A percentile compares a stretch with the other conserved stretches of the same genome.
These are phyloP conservation scores for Biscogniauxia sp. DNA, from an alignment of 2,329 filamentous ascomycete species.

Conservation along the genomic window DNA sequence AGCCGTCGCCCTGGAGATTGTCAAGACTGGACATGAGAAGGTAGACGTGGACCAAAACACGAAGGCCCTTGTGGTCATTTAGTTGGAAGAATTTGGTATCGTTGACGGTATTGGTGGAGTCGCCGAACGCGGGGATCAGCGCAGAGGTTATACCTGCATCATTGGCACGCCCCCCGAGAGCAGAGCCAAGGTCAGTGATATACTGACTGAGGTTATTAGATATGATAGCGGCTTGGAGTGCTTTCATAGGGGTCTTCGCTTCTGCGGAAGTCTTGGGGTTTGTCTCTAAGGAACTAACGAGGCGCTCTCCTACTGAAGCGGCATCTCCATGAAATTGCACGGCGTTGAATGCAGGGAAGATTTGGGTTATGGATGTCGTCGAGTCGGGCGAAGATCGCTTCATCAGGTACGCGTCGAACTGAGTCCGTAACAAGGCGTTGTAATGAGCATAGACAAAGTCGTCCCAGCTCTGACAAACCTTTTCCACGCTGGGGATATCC, in stretches of 20 bases:
- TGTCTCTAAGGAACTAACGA: constrained; percentile 61
- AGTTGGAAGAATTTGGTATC: constrained; percentile 51
- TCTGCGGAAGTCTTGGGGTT: constrained; percentile 56
- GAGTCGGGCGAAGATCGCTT: constrained; percentile 52
- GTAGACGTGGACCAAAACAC: constrained; percentile 66
- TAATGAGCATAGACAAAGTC: constrained; percentile 85
- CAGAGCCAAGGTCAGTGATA: constrained; percentile 57
- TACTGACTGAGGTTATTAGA: constrained; percentile 58
- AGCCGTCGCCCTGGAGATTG: constrained; percentile 46
- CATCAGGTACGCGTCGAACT: constrained; percentile 72
- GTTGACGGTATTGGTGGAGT: constrained; percentile 35
- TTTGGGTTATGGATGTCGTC: constrained; percentile 52
- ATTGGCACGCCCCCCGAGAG: constrained; percentile 49
- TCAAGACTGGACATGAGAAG: constrained; percentile 67
- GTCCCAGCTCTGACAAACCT: constrained; percentile 76
- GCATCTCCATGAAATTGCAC: constrained; percentile 60
- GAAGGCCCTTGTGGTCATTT: constrained; percentile 61
- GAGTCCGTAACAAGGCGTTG: constrained; percentile 76
- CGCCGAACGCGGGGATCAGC: constrained; percentile 40
- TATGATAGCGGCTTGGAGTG: constrained; percentile 73
- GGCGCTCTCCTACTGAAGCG: constrained; percentile 49
- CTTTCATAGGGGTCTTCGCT: constrained; percentile 65
- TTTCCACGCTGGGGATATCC: constrained; percentile 73
- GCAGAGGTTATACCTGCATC: constrained; percentile 38
- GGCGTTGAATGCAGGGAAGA: constrained; percentile 63